Evolutionary conservation across 139 green algal genomes (phyloP).

Genomic region (Marvania coccoides): DNA sequence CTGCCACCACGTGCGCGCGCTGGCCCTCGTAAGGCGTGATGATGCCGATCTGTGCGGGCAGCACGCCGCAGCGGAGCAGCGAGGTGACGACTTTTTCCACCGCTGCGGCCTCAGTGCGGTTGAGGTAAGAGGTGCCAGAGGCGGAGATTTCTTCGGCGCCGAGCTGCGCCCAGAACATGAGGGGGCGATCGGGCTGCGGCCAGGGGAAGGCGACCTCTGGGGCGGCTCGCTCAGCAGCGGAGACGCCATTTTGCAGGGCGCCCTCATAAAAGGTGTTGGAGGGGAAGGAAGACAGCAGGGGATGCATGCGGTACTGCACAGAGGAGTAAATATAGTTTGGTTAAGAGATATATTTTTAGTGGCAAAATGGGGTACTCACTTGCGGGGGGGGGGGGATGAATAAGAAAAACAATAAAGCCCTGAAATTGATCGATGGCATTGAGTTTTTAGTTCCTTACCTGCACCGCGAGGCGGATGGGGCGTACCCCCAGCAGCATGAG

Average conservation of each 20-base stretch:
- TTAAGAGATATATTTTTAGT: not conserved
- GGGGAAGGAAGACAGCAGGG: constrained; percentile 84
- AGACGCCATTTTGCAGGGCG: constrained; percentile 82
- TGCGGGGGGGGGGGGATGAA: not conserved
- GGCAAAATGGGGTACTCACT: not conserved
- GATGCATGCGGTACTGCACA: constrained; percentile 99
- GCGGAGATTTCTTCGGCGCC: constrained; percentile 73
- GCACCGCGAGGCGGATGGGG: constrained; percentile 83
- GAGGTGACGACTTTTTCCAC: constrained; percentile 87
- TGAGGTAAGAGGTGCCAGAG: constrained; percentile 93
- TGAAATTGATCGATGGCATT: not conserved
- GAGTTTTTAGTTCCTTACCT: not conserved
- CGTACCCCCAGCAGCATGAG: constrained; percentile 87
- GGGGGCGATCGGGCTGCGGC: constrained; percentile 68
- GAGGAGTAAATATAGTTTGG: not conserved
- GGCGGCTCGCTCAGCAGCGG: constrained; percentile 40
- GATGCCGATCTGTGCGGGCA: constrained; percentile 82
- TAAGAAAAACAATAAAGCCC: not conserved
- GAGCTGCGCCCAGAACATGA: constrained; percentile 95
- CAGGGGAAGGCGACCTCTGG: constrained; percentile 68
- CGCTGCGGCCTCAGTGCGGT: constrained; percentile 82
- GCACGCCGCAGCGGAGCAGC: constrained; percentile 56
- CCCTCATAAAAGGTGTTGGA: constrained; percentile 97
- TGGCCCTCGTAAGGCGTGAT: constrained; percentile 99
- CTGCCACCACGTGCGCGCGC: constrained; percentile 77